Percentiles rank a stretch among this genome's conserved stretches.
Conservation (phyloP, 2,329 filamentous ascomycete genomes). For the Hypoxylon sp. region DNA sequence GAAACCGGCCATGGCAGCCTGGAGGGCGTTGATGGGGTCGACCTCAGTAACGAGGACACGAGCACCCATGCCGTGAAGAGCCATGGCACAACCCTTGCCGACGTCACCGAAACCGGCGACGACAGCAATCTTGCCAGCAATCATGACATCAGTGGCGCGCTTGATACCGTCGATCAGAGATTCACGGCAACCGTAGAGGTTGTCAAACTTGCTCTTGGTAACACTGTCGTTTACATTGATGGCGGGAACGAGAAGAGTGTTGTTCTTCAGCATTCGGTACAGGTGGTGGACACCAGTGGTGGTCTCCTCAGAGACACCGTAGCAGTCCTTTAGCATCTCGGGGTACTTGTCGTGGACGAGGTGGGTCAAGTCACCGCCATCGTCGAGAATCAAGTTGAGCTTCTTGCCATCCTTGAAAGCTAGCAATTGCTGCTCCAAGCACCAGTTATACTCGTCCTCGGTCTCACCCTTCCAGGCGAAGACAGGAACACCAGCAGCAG, state of each 20-base stretch:
- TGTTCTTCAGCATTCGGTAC: constrained; percentile 96
- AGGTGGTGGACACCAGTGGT: constrained; percentile 99
- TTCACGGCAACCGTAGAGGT: constrained; percentile 99
- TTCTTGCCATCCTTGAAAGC: constrained; percentile 97
- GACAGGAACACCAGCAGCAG: constrained; percentile 91
- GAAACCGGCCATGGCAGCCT: constrained; percentile 97
- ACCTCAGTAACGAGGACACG: constrained; percentile 97
- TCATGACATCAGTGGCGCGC: constrained; percentile 99
- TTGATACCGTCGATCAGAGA: constrained; percentile 99
- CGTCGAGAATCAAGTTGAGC: constrained; percentile 99
- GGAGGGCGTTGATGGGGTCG: constrained; percentile 99
- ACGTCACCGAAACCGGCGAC: constrained; percentile 99
- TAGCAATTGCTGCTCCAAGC: constrained; percentile 95
- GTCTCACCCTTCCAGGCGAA: constrained; percentile 89
- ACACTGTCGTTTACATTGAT: constrained; percentile 99
- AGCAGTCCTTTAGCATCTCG: constrained; percentile 98
- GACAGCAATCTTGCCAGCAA: constrained; percentile 98
- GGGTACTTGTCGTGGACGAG: constrained; percentile 99
- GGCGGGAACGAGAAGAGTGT: constrained; percentile 89
- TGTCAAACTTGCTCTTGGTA: constrained; percentile 99
- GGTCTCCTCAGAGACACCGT: constrained; percentile 98
- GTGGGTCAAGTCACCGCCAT: constrained; percentile 96
- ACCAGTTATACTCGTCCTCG: constrained; percentile 99
- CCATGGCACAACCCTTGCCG: constrained; percentile 97
- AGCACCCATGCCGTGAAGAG: constrained; percentile 96